These are phyloP conservation scores for Naganishia vishniacii DNA, from an alignment of 768 basidiomycete genomes.

Conservation along the genomic window DNA sequence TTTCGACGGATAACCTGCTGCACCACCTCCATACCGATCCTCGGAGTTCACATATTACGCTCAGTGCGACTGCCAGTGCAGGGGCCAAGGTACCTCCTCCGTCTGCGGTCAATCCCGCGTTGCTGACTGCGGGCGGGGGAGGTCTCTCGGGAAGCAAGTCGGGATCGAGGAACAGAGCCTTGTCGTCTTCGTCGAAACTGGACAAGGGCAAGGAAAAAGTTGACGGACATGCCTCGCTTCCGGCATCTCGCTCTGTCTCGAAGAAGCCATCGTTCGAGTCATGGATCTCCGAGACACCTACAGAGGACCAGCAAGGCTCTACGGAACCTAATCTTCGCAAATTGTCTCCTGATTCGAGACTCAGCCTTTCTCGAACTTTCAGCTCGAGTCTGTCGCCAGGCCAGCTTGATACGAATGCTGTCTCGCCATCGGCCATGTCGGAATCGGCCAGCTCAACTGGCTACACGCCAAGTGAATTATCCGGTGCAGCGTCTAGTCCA, in stretches of 20 bases:
- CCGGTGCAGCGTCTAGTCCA: not conserved
- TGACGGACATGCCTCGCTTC: not conserved
- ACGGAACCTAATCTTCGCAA: not conserved
- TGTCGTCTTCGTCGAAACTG: slow-evolving; percentile 16
- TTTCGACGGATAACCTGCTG: slow-evolving; percentile 42
- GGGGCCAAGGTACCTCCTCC: slow-evolving; percentile 12
- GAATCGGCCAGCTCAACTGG: not conserved
- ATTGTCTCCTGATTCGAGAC: not conserved
- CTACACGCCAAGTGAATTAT: not conserved
- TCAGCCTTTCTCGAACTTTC: not conserved
- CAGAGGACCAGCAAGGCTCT: too few relatives aligned
- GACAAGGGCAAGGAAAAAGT: slow-evolving; percentile 31
- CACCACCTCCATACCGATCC: slow-evolving; percentile 46
- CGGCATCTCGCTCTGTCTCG: not conserved
- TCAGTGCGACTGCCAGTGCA: slow-evolving; percentile 28
- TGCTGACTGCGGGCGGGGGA: slow-evolving; percentile 5
- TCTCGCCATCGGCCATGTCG: not conserved
- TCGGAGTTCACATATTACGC: slow-evolving; percentile 42
- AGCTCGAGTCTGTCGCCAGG: not conserved
- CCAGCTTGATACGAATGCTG: not conserved
- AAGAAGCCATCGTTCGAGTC: not conserved
- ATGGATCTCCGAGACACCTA: not conserved
- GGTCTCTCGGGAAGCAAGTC: slow-evolving; percentile 20
- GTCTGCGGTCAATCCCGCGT: not conserved
- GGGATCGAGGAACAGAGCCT: slow-evolving; percentile 24